Evolutionary conservation across 805 yeast genomes (phyloP), one percentile per base, ranked within the genome.

Genomic region (Candida michaelii): DNA sequence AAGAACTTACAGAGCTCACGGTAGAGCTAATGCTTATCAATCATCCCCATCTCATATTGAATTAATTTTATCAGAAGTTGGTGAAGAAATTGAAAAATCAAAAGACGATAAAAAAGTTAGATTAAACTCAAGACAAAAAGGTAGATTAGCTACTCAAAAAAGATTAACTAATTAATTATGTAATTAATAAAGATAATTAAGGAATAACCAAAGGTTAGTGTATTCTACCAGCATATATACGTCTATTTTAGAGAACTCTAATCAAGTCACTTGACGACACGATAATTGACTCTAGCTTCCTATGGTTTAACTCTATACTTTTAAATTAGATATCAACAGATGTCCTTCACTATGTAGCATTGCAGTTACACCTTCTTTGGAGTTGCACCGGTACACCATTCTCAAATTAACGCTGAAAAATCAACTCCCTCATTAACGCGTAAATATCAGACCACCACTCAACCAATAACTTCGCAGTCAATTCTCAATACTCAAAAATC

Each of bases 1-100:
- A 83, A 89, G 99, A 82, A 93, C 99, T 69, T 93, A 80, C 96
- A 90, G 99, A 85, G 99, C 99, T 66, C 98, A 91, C 85, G 99
- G 99, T 87, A 93, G 99, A 85, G 88, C 89, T 74, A 93, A 91
- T 80, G 96, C 97, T 66, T 93, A 89, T 93, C 95, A 89, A 81
- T 88, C 98, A 51, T 80, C 90, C 65, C 99, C 99, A 73, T 90
- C 95, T 67, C 99, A 93, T 87, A 91, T 93, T 73, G 99, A 93
- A 83, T 80, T 93, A 69, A 83, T 89, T 70, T 80, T 93, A 64
- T 85, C 97, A 67, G 99, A 93, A 83, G 87, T 83, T 76, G 93
- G 79, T 61, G 98, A 90, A 78, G 81, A 77, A 66, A 88, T 93
- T 73, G 89, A 83, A 67, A 93, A 91, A 84, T 89, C 98, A 66